These are phyloP conservation scores for Hibiscus syriacus DNA, from an alignment of 345 rosid genomes.

Conservation along the genomic window DNA sequence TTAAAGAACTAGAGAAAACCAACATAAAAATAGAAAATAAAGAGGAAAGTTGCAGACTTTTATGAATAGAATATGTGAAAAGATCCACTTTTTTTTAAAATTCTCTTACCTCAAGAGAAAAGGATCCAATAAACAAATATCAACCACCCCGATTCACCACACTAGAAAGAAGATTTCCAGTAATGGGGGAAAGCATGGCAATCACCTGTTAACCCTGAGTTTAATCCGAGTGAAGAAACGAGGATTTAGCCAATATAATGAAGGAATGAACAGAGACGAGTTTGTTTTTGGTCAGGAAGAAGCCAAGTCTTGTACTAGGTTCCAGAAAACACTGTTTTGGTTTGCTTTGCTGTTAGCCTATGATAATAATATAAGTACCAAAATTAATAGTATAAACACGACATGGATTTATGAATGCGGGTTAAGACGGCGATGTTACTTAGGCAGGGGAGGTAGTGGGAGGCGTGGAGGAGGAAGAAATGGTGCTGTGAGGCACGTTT, in stretches of 20 bases:
- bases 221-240: not conserved
- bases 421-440: not conserved
- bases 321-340: not conserved
- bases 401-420: not conserved
- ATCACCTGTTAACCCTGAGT: not conserved
- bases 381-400: no score
- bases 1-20: no score
- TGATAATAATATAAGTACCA: no score
- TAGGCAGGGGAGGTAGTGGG: constrained; percentile 9
- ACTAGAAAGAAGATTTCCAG: no score
- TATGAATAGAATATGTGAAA: constrained; percentile 14
- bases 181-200: not conserved
- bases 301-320: not conserved
- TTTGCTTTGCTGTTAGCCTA: not conserved
- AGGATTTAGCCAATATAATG: not conserved
- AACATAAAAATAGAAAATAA: not conserved
- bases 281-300: not conserved
- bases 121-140: not conserved
- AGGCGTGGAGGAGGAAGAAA: not conserved
- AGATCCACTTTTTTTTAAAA: constrained; percentile 7
- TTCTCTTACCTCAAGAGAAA: constrained; percentile 22
- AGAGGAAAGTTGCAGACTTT: constrained; percentile 20
- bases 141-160: no score
- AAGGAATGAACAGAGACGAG: not conserved
- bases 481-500: constrained; percentile 32